A percentile compares a stretch with the other conserved stretches of the same genome.
These are phyloP conservation scores for Hypoxylon fragiforme DNA, from an alignment of 495 filamentous ascomycete species.

Conservation along the genomic window DNA sequence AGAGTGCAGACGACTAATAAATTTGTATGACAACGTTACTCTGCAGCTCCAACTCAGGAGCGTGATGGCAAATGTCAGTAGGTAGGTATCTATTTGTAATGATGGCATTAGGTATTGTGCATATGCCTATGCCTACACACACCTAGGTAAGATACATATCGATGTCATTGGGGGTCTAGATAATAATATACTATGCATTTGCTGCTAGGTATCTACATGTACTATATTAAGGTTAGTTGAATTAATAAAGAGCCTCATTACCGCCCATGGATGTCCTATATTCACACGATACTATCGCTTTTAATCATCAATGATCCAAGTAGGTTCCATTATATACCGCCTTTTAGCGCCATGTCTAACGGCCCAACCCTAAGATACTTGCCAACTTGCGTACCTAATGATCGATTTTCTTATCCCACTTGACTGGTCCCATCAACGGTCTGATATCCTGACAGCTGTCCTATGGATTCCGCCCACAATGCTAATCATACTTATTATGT, in stretches of 20 bases:
- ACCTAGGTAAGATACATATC: too few species aligned
- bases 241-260: too few species aligned
- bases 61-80: not conserved
- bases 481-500: constrained; percentile 13
- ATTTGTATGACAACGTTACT: constrained; percentile 25
- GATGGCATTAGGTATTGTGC: too few species aligned
- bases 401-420: not conserved
- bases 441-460: constrained; percentile 6
- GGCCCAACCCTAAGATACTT: constrained; percentile 1
- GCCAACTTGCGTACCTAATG: not conserved
- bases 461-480: constrained; percentile 6
- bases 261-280: too few species aligned
- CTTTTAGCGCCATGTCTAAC: constrained; percentile 12
- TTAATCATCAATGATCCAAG: not conserved
- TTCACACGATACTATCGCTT: too few species aligned
- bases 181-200: too few species aligned
- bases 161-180: too few species aligned
- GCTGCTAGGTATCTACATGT: too few species aligned
- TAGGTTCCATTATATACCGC: not conserved
- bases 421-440: too few species aligned
- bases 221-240: too few species aligned
- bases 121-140: too few species aligned
- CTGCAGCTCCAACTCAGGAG: constrained; percentile 19
- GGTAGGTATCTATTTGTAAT: too few species aligned
- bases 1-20: constrained; percentile 19